Base-by-base conservation (phyloP, 805 yeast species). In the Komagataella mondaviorum region DNA sequence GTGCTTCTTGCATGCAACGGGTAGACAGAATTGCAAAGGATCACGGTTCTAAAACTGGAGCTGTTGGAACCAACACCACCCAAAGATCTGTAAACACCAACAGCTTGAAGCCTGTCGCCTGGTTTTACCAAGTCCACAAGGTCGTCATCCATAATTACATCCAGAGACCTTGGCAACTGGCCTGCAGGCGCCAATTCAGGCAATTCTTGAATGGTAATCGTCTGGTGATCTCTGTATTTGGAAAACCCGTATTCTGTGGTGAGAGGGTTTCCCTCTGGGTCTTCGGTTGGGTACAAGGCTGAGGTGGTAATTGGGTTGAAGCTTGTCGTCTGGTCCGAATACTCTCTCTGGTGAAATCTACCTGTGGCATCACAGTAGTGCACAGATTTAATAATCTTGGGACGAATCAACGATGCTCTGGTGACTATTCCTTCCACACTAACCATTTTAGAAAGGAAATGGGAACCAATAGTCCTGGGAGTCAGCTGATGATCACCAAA, bases 101-200 rank as follows among this genome's bases (percentile, higher is more conserved):
- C 93, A 47, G 91, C 71, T 69, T 90, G 96, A 39, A 90, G 82
- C 63, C 99, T 78, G 65, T 93, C 99, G 60, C 99, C 99, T 0
- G 99, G 98, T 64, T 93, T 93, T 48, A 87, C 85, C 52, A 69
- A 71, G 64, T 93, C 99, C 2, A 93, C 98, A 56, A 93, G 73
- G 63, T 93, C 99, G 61, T 90, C 97, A 65, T 91, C 96, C 60
- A 93, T 70, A n/a, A 91, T 79, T 22, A 91, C 85, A 62, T 93
- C 99, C 43, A 93, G 77, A 2, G 96, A 83, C 60, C 98, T 76
- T 43, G 99, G 99, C 55, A 93, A 73, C 69, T 91, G 98, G 52
- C 99, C 99, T 0, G 98, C 95, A 14, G 98, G 99, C 1, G 98
- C 96, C 55, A 83, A 75, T 69, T 93, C 98, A 1, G 99, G 98